Conservation (phyloP, 2,329 filamentous ascomycete species). For the Epichloe bromicola region DNA sequence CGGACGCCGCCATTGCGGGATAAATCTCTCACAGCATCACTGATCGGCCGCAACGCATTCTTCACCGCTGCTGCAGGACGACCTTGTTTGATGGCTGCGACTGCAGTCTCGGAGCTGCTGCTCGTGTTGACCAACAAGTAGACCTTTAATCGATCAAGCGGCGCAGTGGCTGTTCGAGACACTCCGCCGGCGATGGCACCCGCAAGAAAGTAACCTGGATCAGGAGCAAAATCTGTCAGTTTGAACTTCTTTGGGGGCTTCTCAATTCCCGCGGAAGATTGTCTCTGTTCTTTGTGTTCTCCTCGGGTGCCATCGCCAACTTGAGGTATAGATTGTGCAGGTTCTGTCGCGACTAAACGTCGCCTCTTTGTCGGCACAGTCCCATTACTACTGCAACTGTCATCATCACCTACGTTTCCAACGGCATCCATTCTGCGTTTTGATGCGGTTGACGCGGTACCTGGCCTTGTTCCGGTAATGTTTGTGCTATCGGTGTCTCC, state of each 20-base stretch:
- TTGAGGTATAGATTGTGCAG: slow-evolving; percentile 11
- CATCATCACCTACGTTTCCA: slow-evolving; percentile 5
- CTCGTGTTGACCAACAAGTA: slow-evolving; percentile 87
- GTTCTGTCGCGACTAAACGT: slow-evolving; percentile 11
- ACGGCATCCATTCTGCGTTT: slow-evolving; percentile 8
- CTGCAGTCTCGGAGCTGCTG: slow-evolving; percentile 34
- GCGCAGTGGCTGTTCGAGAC: slow-evolving; percentile 88
- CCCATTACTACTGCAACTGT: slow-evolving; percentile 11
- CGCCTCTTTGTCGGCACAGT: slow-evolving; percentile 13
- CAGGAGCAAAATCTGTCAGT: slow-evolving; percentile 59
- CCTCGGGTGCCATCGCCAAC: slow-evolving; percentile 23
- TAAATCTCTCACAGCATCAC: slow-evolving; percentile 61
- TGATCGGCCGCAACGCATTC: slow-evolving; percentile 55
- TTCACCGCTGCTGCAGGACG: slow-evolving; percentile 50
- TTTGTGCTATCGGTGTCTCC: neutral
- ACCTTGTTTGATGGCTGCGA: slow-evolving; percentile 57
- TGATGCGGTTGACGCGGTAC: slow-evolving; percentile 3
- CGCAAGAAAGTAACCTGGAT: slow-evolving; percentile 95
- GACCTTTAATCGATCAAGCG: slow-evolving; percentile 92
- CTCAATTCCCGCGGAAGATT: slow-evolving; percentile 21
- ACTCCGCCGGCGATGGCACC: slow-evolving; percentile 90
- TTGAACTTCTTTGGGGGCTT: slow-evolving; percentile 29
- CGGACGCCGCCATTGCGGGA: slow-evolving; percentile 77
- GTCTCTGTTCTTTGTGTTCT: slow-evolving; percentile 15
- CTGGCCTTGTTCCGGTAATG: neutral